These are phyloP conservation scores for Xanthoconium purpureum DNA, from an alignment of 768 basidiomycete species.

Conservation along the genomic window DNA sequence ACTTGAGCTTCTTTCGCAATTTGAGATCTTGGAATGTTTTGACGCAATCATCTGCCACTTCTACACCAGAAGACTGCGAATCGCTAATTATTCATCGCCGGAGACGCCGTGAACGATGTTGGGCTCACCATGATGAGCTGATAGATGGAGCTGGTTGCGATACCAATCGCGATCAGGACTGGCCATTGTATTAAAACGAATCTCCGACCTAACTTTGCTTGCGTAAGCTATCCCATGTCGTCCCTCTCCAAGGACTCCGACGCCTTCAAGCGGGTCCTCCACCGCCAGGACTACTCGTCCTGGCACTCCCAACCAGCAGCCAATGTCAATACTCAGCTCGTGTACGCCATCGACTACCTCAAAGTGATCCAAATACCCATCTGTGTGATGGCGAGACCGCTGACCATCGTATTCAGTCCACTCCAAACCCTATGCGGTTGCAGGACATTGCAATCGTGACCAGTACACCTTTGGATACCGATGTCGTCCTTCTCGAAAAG, in stretches of 20 bases:
- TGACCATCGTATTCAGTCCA: constrained; percentile 39
- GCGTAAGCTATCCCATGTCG: constrained; percentile 48
- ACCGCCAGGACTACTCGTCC: constrained; percentile 65
- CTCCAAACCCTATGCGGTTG: constrained; percentile 78
- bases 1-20: constrained; percentile 62
- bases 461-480: constrained; percentile 72
- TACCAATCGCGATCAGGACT: constrained; percentile 24
- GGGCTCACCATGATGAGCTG: constrained; percentile 31
- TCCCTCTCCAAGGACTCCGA: constrained; percentile 67
- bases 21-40: constrained; percentile 18
- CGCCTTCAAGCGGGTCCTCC: constrained; percentile 62
- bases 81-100: not conserved
- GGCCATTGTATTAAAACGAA: constrained; percentile 2
- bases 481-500: constrained; percentile 68
- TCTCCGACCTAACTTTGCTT: constrained; percentile 29
- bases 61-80: constrained; percentile 37
- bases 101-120: not conserved
- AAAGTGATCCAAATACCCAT: constrained; percentile 47
- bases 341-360: constrained; percentile 78
- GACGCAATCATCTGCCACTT: constrained; percentile 52
- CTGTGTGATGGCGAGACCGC: constrained; percentile 5
- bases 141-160: constrained; percentile 23
- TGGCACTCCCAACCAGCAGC: constrained; percentile 89
- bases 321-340: constrained; percentile 84
- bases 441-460: constrained; percentile 85